Evolutionary conservation across 345 rosid genomes (phyloP).

Genomic region (Eucalyptus brandiana): DNA sequence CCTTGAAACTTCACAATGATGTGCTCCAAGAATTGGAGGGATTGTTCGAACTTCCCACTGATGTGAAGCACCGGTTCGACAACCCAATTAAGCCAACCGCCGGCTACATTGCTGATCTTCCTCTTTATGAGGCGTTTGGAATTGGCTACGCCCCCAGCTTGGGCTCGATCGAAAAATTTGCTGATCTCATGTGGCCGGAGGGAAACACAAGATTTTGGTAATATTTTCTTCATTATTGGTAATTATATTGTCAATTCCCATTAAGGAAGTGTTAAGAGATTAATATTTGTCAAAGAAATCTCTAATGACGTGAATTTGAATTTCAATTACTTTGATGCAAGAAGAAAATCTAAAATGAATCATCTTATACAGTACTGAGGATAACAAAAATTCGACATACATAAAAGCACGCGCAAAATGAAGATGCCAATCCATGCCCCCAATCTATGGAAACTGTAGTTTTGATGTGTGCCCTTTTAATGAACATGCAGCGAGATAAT

Average conservation of each 20-base stretch:
- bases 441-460: neutral
- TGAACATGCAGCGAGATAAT: neutral
- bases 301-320: neutral
- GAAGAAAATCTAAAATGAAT: neutral
- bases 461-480: neutral
- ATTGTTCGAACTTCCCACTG: neutral
- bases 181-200: neutral
- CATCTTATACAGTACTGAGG: neutral
- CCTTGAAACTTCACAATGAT: neutral
- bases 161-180: neutral
- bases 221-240: neutral
- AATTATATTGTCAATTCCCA: neutral
- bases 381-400: neutral
- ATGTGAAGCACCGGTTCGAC: neutral
- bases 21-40: neutral
- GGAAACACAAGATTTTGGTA: neutral
- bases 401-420: neutral
- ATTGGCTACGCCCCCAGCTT: neutral
- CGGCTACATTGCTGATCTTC: neutral
- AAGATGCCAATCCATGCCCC: neutral
- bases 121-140: neutral
- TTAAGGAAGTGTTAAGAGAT: neutral
- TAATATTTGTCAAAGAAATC: neutral
- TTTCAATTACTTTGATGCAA: neutral
- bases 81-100: neutral